phyloP scores from a whole-genome alignment of 2,329 filamentous ascomycete species.

The Epichloe sibirici region DNA sequence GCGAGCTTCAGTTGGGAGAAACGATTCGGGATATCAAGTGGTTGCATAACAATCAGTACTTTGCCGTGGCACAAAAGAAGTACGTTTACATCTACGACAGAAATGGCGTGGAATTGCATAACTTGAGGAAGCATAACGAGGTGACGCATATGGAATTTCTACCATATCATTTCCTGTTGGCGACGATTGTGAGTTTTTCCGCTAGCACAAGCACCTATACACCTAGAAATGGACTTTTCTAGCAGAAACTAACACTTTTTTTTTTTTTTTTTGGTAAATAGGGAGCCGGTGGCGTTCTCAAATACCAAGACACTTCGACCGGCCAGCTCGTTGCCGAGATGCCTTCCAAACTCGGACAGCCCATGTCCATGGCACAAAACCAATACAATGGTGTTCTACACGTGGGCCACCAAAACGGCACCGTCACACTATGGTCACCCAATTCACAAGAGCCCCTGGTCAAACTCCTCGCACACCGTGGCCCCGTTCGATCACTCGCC shows the following conservation, averaged over 20 bases:
- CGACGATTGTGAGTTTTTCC: constrained; percentile 55
- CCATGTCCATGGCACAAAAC: constrained; percentile 77
- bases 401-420: constrained; percentile 87
- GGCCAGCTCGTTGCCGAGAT: constrained; percentile 80
- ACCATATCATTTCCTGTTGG: constrained; percentile 89
- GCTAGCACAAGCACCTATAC: not conserved
- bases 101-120: constrained; percentile 84
- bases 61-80: constrained; percentile 93
- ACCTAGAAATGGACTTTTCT: not conserved
- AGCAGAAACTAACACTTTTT: not conserved
- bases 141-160: constrained; percentile 91
- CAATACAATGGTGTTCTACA: constrained; percentile 86
- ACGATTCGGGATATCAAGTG: constrained; percentile 82
- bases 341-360: constrained; percentile 71
- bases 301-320: constrained; percentile 92
- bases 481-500: constrained; percentile 74
- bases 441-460: constrained; percentile 79
- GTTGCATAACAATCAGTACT: constrained; percentile 90
- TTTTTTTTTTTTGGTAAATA: constrained; percentile 13
- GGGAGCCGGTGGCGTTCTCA: constrained; percentile 72
- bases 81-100: constrained; percentile 94
- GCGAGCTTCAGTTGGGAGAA: constrained; percentile 82
- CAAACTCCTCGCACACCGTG: constrained; percentile 79
- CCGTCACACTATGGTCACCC: constrained; percentile 90
- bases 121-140: constrained; percentile 79